phyloP scores from a whole-genome alignment of 2,329 filamentous ascomycete species.

The Fusarium caatingaense region DNA sequence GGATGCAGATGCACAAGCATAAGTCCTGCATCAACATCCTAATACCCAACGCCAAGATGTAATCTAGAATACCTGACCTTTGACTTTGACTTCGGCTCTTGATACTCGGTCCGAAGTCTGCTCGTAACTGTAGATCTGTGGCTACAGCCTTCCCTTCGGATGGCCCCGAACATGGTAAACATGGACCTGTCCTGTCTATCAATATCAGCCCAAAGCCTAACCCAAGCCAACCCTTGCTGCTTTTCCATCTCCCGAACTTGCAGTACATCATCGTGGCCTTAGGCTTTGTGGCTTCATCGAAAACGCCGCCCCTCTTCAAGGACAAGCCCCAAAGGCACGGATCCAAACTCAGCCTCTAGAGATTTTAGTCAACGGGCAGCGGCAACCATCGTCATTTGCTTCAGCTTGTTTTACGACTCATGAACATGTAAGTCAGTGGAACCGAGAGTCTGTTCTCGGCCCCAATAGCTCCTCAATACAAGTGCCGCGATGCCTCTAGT shows the following conservation, averaged over 20 bases:
- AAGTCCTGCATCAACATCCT: not conserved
- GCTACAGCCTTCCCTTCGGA: slow-evolving; percentile 28
- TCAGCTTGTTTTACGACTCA: slow-evolving; percentile 21
- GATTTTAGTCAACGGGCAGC: not conserved
- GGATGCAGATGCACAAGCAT: not conserved
- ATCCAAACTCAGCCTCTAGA: not conserved
- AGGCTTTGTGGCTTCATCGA: not conserved
- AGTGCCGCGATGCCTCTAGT: slow-evolving; percentile 4
- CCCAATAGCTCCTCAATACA: slow-evolving; percentile 11
- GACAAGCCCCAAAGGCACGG: not conserved
- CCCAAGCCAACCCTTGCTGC: not conserved
- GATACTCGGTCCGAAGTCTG: slow-evolving; percentile 32
- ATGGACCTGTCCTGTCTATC: slow-evolving; percentile 12
- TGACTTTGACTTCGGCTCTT: slow-evolving; percentile 12
- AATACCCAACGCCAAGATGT: not conserved
- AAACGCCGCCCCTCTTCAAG: not conserved
- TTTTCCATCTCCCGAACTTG: not conserved
- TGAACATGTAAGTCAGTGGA: slow-evolving; percentile 23
- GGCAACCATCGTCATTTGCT: slow-evolving; percentile 11
- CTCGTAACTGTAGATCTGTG: slow-evolving; percentile 25
- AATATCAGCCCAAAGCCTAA: slow-evolving; percentile 11
- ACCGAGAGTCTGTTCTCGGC: slow-evolving; percentile 26
- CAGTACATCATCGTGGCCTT: not conserved
- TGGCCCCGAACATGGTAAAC: slow-evolving; percentile 36
- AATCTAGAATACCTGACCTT: slow-evolving; percentile 1